Percentiles rank a stretch among this genome's conserved stretches.
These are phyloP conservation scores for Eimeria sp. DNA, from an alignment of 169 alveolate species.

Conservation along the genomic window DNA sequence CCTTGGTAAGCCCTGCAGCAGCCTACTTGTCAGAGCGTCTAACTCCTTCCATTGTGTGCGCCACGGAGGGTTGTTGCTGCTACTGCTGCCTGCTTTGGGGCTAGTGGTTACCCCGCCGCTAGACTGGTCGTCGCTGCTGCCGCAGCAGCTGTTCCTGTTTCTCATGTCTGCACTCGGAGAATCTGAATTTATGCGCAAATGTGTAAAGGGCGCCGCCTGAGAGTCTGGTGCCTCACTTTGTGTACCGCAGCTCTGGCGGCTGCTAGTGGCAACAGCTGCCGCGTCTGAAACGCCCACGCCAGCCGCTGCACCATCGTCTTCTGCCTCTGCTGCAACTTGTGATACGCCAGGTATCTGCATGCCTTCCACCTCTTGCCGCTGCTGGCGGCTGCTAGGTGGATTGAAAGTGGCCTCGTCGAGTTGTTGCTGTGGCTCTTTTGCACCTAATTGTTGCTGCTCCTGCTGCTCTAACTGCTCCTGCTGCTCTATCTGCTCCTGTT, in stretches of 20 bases:
- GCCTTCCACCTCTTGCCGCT: slow-evolving; percentile 13
- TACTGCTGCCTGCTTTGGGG: not conserved
- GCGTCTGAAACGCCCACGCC: not conserved
- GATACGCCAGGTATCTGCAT: not conserved
- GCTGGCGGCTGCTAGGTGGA: not conserved
- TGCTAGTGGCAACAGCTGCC: not conserved
- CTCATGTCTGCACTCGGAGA: slow-evolving; percentile 16
- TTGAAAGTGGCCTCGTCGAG: not conserved
- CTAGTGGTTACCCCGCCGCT: not conserved
- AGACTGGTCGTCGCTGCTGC: not conserved
- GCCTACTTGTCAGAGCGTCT: slow-evolving; percentile 39
- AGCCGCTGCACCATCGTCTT: not conserved
- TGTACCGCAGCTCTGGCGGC: slow-evolving; percentile 44
- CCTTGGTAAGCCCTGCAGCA: slow-evolving; percentile 55
- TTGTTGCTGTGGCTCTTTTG: not conserved
- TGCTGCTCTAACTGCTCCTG: not conserved
- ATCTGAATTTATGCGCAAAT: not conserved
- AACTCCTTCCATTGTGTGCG: slow-evolving; percentile 63
- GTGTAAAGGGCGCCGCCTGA: not conserved
- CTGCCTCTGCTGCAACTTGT: not conserved
- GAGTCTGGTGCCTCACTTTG: not conserved
- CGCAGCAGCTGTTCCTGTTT: slow-evolving; percentile 1
- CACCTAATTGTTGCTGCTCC: slow-evolving; percentile 17
- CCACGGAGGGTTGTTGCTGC: slow-evolving; percentile 32
- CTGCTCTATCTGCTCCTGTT: not conserved